Conservation (phyloP, 257 asterid species). For the Nicotiana undulata region DNA sequence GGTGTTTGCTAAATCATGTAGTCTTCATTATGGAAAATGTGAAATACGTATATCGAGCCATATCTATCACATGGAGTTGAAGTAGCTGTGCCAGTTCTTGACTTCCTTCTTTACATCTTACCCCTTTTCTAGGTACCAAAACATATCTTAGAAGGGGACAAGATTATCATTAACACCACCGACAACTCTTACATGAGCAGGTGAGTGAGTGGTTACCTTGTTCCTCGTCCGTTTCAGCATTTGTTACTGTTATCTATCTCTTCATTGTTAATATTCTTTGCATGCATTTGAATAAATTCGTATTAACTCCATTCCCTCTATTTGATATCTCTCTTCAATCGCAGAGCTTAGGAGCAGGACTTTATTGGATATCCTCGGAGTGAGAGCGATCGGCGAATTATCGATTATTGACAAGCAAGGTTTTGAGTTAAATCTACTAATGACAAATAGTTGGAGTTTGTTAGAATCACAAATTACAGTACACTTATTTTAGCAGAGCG, state of each 20-base stretch:
- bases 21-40: neutral
- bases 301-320: neutral
- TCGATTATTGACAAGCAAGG: neutral
- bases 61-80: neutral
- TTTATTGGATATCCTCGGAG: neutral
- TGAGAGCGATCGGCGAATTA: neutral
- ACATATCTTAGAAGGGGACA: slow-evolving; percentile 60
- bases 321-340: neutral
- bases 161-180: slow-evolving; percentile 47
- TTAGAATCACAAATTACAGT: neutral
- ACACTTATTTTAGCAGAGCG: neutral
- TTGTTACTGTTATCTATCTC: neutral
- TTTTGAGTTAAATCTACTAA: neutral
- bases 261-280: neutral
- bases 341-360: slow-evolving; percentile 8
- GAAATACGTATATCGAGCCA: neutral
- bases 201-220: slow-evolving; percentile 27
- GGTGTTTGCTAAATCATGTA: neutral
- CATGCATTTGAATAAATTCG: neutral
- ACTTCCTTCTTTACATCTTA: neutral
- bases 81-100: neutral
- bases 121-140: slow-evolving; percentile 53
- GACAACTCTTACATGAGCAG: slow-evolving; percentile 59
- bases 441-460: neutral
- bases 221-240: neutral